Base-by-base conservation (phyloP, 257 asterid genomes). In the Gynochthodes officinalis region DNA sequence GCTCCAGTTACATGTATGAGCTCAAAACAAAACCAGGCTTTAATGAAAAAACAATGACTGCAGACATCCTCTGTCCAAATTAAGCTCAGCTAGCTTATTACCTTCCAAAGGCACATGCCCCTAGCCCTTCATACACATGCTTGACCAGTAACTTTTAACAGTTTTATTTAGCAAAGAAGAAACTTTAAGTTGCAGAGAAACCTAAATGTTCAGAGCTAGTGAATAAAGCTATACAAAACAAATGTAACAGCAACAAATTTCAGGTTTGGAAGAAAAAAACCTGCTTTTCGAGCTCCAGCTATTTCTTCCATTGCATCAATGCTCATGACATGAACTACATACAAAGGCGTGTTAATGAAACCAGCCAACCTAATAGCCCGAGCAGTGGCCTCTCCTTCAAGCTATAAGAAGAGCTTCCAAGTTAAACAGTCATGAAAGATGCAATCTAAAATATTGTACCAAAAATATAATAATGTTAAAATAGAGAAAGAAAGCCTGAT, bases 241-340 rank as follows among this genome's bases (percentile, higher is more conserved):
- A 66, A 28, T 28, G n/a, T 15, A 48, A 53, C 21, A 48, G 23
- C 43, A 42, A 30, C 66, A 44, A 21, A 16, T 16, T 40, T 40
- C 27, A 35, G 43, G 53, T 12, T 68, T 59, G 21, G 40, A 49
- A 44, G 28, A 59, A 71, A 60, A 61, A 94, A 61, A 95, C 99
- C 99, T 87, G 90, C 84, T 92, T 87, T 91, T 69, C 97, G 86
- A 86, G 98, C 99, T 86, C 79, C 90, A 67, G 96, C 98, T 73
- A 95, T 80, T 88, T 95, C 98, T 80, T 91, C 99, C 96, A 91
- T 82, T 37, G 99, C 99, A 76, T 95, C 96, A 72, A 90, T 95
- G 87, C 98, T 91, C 99, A 95, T 95, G 83, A 95, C 99, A 85
- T 95, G 99, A 80, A 92, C 98, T 57, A 95, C 86, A 73, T 95